These are phyloP conservation scores for Aquanectria penicillioides DNA, from an alignment of 2,329 filamentous ascomycete species.

Conservation along the genomic window DNA sequence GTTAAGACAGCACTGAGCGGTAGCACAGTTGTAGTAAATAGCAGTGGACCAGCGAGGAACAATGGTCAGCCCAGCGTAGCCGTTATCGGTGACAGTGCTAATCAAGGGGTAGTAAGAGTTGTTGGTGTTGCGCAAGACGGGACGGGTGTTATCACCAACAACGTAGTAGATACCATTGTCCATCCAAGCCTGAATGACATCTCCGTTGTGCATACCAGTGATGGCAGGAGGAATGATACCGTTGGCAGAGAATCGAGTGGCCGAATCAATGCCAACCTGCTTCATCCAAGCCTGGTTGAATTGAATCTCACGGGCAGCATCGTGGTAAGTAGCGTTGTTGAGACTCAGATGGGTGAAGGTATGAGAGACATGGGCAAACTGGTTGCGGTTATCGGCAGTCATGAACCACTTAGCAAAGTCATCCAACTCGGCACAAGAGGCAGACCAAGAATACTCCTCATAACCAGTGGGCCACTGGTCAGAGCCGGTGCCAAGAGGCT, in stretches of 20 bases:
- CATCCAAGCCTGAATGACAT: conserved; percentile 28
- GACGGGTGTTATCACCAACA: conserved; percentile 30
- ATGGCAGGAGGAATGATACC: conserved; percentile 30
- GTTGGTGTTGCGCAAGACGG: conserved; percentile 9
- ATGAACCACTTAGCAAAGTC: conserved; percentile 29
- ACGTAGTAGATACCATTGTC: conserved; percentile 26
- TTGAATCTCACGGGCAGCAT: conserved; percentile 26
- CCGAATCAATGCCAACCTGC: conserved; percentile 26
- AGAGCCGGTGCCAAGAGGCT: conserved; percentile 19
- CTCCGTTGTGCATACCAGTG: conserved; percentile 29
- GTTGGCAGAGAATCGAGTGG: conserved; percentile 19
- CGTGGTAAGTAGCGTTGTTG: conserved; percentile 32
- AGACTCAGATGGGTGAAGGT: conserved; percentile 29
- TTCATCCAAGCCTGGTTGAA: conserved; percentile 31
- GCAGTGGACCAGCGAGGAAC: conserved; percentile 28
- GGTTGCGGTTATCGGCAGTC: conserved; percentile 24
- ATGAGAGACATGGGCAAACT: conserved; percentile 29
- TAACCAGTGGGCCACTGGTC: conserved; percentile 24
- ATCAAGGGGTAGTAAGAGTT: conserved; percentile 28
- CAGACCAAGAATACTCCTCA: conserved; percentile 18
- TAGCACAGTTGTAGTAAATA: conserved; percentile 32
- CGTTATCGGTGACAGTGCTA: conserved; percentile 24
- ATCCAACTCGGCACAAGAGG: conserved; percentile 24
- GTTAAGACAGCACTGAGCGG: conserved; percentile 23
- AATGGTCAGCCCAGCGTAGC: conserved; percentile 25